Evolutionary conservation across 2,329 filamentous ascomycete genomes (phyloP), one percentile per base, ranked within the genome.

Genomic region (Penicillium glabrum): DNA sequence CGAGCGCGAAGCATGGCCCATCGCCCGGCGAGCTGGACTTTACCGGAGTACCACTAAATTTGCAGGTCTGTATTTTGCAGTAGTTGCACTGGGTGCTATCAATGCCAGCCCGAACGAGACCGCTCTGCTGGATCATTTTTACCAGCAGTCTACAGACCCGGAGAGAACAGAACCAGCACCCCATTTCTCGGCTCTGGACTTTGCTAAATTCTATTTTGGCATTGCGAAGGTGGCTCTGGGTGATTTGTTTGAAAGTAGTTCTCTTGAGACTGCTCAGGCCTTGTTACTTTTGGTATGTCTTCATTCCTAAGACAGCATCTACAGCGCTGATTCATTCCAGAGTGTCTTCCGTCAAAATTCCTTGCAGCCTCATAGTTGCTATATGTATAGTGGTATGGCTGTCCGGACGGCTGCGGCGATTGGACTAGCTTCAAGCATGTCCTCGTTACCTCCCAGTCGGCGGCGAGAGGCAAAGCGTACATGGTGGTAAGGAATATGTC

Each of bases 391-490:
- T 52, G 71, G 71, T 3, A 72, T 71, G 68, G 70, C 71, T 47
- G 68, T 69, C 4, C 59, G 71, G 29, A 71, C 70, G 19, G 71
- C 71, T 3, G 61, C 71, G 2, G 71, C 70, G 11, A 72, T 74
- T 51, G 71, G 71, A 5, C 60, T 72, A 6, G 67, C 70, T 3
- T 69, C 64, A 9, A 62, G 65, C 23, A 61, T 67, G 58, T 60
- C 61, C 16, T 60, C 63, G n/a, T 29, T 64, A 31, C 51, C 63
- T 11, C 44, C 50, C 14, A 53, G 46, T 26, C 53, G 48, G 4
- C 60, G 60, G 10, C 60, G 59, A 41, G 66, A 68, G 46, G 64
- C 57, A 16, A 58, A 55, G 45, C 59, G 65, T 13, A 69, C 66
- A 2, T 69, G 66, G 66, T 67, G 66, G 66, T 70, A 54, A 48